Conservation (phyloP, 2,329 filamentous ascomycete genomes). For the Rhytidhysteron rufulum region DNA sequence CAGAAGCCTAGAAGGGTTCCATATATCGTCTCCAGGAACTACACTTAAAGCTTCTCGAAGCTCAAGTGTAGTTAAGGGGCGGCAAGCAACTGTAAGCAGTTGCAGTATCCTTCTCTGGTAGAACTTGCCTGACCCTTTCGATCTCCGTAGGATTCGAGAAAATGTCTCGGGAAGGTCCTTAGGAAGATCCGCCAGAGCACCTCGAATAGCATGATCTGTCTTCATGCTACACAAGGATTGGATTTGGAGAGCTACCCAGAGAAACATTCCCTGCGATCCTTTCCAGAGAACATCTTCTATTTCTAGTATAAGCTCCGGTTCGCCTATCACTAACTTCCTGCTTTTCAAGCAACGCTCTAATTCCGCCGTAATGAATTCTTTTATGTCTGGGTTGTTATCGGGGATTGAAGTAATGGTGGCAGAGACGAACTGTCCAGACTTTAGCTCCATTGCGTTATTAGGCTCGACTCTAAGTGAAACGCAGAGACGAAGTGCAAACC, state of each 20-base stretch:
- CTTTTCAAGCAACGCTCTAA: slow-evolving; percentile 12
- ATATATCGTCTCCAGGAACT: slow-evolving; percentile 17
- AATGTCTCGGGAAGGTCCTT: slow-evolving; percentile 28
- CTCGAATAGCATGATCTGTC: slow-evolving; percentile 29
- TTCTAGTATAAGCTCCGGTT: slow-evolving; percentile 13
- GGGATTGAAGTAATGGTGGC: slow-evolving; percentile 11
- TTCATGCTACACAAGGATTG: slow-evolving; percentile 24
- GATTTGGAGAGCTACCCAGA: slow-evolving; percentile 37
- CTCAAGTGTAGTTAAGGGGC: slow-evolving; percentile 24
- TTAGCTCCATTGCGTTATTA: slow-evolving; percentile 8
- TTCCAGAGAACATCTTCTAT: slow-evolving; percentile 9
- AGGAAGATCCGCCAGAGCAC: slow-evolving; percentile 27
- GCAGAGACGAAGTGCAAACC: slow-evolving; percentile 18
- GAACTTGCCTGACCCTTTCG: slow-evolving; percentile 6
- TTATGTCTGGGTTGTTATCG: slow-evolving; percentile 17
- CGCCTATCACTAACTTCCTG: slow-evolving; percentile 11
- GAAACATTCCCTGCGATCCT: slow-evolving; percentile 38
- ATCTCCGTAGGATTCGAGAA: slow-evolving; percentile 22
- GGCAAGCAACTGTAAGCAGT: slow-evolving; percentile 19
- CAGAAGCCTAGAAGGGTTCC: slow-evolving; percentile 16
- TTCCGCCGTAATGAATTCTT: slow-evolving; percentile 13
- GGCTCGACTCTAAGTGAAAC: slow-evolving; percentile 19
- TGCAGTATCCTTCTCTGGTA: slow-evolving; percentile 26
- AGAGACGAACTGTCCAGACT: slow-evolving; percentile 1
- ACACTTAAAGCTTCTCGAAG: slow-evolving; percentile 36